Conservation (phyloP, 2,329 filamentous ascomycete genomes). For the Fusarium beomiforme region DNA sequence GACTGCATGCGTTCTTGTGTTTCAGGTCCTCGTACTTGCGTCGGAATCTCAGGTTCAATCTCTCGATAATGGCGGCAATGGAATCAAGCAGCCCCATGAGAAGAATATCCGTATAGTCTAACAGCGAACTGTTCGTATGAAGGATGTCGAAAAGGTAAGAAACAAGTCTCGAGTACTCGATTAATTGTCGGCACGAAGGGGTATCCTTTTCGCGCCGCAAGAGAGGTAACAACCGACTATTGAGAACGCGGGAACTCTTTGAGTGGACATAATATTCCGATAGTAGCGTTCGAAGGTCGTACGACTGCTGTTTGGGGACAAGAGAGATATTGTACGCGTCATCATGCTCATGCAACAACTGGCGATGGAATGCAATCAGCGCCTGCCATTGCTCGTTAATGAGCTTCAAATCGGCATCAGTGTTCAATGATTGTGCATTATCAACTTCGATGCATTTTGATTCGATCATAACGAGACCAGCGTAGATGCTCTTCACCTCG, state of each 20-base stretch:
- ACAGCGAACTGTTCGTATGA: rapidly evolving
- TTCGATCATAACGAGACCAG: not conserved
- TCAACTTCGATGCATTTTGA: not conserved
- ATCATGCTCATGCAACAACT: rapidly evolving
- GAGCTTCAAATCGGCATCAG: no score
- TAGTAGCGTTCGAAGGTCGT: not conserved
- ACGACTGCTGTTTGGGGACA: rapidly evolving
- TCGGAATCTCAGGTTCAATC: not conserved
- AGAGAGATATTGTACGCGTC: not conserved
- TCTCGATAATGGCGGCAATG: not conserved
- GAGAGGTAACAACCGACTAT: not conserved
- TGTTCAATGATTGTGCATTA: not conserved
- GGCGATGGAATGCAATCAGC: rapidly evolving
- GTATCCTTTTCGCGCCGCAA: rapidly evolving
- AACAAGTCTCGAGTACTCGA: rapidly evolving
- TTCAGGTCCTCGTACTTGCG: not conserved
- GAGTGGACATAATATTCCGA: not conserved
- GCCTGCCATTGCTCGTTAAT: rapidly evolving
- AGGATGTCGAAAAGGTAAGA: not conserved
- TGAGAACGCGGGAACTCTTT: not conserved
- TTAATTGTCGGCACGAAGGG: not conserved
- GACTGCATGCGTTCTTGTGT: not conserved
- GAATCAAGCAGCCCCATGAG: rapidly evolving
- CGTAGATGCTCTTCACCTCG: not conserved
- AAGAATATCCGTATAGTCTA: not conserved